Percentiles rank a stretch among this genome's conserved stretches.
phyloP scores from a whole-genome alignment of 2,329 filamentous ascomycete species.

The Colletotrichum gloeosporioides region DNA sequence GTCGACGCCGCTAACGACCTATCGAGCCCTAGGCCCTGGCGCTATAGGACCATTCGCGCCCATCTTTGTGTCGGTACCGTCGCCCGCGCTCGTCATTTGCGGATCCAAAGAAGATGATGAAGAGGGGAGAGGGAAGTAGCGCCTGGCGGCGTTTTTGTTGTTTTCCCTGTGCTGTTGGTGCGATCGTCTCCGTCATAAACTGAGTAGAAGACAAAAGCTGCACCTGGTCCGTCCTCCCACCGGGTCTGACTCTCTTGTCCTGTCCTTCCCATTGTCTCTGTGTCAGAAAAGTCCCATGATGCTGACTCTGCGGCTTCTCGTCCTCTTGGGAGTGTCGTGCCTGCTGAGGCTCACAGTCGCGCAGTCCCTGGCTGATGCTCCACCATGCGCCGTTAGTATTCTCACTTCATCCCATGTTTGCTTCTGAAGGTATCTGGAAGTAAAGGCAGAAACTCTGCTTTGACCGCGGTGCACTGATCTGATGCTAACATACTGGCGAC shows the following conservation, averaged over 20 bases:
- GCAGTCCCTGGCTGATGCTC: neutral
- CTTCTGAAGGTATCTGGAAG: neutral
- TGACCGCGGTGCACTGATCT: neutral
- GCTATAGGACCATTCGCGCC: neutral
- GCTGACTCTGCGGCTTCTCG: neutral
- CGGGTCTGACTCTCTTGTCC: neutral
- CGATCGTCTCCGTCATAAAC: neutral
- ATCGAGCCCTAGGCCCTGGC: neutral
- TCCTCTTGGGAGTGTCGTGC: neutral
- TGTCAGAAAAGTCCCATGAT: neutral
- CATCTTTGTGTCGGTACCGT: neutral
- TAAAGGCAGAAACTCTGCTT: neutral
- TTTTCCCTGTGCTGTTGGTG: neutral
- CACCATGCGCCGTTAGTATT: constrained; percentile 1
- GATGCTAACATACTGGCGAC: neutral
- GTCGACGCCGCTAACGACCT: neutral
- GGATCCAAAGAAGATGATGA: neutral
- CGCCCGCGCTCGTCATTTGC: neutral
- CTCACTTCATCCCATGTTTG: neutral
- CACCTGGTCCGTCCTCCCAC: neutral
- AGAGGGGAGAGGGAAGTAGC: neutral
- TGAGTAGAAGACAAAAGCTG: neutral
- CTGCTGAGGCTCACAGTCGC: neutral
- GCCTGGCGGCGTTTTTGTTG: neutral
- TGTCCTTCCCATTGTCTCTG: neutral